Base-by-base conservation (phyloP, 305 asterid genomes). In the Fraxinus velutina region DNA sequence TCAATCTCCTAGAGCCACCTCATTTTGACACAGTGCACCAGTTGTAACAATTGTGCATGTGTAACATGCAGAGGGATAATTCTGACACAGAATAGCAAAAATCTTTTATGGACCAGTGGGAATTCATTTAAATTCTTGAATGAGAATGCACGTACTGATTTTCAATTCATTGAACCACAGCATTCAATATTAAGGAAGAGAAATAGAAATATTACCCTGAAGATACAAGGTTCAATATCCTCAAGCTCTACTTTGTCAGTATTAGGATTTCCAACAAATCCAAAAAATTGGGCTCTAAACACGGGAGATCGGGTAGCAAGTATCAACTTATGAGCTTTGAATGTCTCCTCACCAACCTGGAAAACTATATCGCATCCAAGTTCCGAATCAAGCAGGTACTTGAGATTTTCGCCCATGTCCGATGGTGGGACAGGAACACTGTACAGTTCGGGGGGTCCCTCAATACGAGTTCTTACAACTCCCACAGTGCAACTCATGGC, bases 231-330 rank as follows among this genome's bases (percentile, higher is more conserved):
- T 88, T 93, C 98, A 80, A 92, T 91, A 86, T 95, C 98, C 82
- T 89, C 89, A 17, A 93, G 85, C 83, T 89, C 94, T 80, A 93
- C 91, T 76, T 77, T 83, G 13, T 85, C 89, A 17, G 74, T 85
- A 36, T 91, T 87, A 37, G 95, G 93, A 86, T 92, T 87, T 87
- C 97, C 99, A 82, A 92, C 85, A 77, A 85, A 93, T 27, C 97
- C 99, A 77, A 90, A 93, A 86, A 95, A 95, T 70, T 92, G 99
- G 73, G 99, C 99, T 89, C 89, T 88, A 85, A 95, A 95, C n/a
- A 95, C 98, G 44, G 98, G 97, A 82, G 99, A 95, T 24, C 99
- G 97, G 39, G 99, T 97, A 85, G 97, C 98, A 81, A 95, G 93
- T 78, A 95, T 86, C 81, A 93, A 83, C 87, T 91, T 95, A 78